phyloP scores from a whole-genome alignment of 2,329 filamentous ascomycete genomes.

The Nigrospora osmanthi region DNA sequence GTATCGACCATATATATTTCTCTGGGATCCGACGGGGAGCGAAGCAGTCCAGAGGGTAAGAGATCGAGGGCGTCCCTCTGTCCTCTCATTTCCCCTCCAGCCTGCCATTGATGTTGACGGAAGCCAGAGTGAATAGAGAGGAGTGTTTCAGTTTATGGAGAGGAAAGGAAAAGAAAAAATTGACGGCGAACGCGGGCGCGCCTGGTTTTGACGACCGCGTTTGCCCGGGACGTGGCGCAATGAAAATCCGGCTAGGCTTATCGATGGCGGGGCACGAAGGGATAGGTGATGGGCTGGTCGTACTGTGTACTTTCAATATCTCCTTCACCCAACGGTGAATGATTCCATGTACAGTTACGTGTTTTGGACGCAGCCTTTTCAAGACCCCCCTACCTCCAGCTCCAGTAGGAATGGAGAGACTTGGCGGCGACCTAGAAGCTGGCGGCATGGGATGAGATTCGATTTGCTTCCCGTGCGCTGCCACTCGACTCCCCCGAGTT shows the following conservation, averaged over 20 bases:
- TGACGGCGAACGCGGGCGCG: background rate
- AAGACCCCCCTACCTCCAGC: no score
- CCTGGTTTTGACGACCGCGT: background rate
- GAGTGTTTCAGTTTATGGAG: slow-evolving; percentile 31
- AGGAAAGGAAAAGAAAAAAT: slow-evolving; percentile 9
- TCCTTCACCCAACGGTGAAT: no score
- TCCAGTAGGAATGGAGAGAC: no score
- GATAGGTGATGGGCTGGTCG: no score
- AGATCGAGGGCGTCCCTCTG: slow-evolving; percentile 45
- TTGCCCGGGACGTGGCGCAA: slow-evolving; percentile 4
- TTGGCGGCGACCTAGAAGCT: no score
- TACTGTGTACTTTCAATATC: no score
- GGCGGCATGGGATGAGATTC: no score
- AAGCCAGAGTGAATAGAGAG: slow-evolving; percentile 63
- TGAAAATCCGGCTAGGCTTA: slow-evolving; percentile 1
- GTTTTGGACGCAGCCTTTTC: no score
- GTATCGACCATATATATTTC: slow-evolving; percentile 28
- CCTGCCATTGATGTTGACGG: slow-evolving; percentile 44
- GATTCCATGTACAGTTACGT: no score
- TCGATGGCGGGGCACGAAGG: background rate
- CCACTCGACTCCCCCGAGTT: no score
- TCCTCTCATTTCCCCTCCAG: slow-evolving; percentile 65
- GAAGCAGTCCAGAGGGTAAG: slow-evolving; percentile 49
- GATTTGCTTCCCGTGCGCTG: no score
- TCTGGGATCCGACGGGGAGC: slow-evolving; percentile 21